Conservation (phyloP, 495 filamentous ascomycete genomes). For the Neurospora sp. region DNA sequence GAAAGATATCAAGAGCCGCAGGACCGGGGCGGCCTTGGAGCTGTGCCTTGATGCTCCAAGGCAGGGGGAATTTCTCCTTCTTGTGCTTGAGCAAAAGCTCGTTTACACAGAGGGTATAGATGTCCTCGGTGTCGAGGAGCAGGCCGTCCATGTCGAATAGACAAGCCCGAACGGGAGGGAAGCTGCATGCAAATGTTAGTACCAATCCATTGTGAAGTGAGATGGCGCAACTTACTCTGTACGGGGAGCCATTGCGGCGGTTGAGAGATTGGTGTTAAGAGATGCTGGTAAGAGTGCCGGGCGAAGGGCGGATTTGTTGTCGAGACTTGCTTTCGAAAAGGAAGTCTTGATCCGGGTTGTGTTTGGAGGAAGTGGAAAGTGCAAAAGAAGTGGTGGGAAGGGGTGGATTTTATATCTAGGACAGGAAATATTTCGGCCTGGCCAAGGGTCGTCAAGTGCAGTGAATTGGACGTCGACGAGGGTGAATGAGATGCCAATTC, state of each 20-base stretch:
- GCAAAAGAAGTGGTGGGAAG: neutral
- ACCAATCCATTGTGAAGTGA: slow-evolving; percentile 5
- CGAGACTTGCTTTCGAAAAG: neutral
- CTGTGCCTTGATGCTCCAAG: slow-evolving; percentile 90
- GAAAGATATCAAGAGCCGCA: slow-evolving; percentile 42
- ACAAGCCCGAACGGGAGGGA: slow-evolving; percentile 77
- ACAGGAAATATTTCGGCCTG: neutral
- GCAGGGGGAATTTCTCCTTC: slow-evolving; percentile 64
- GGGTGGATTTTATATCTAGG: neutral
- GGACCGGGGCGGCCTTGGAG: slow-evolving; percentile 84
- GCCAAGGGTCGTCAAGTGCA: neutral
- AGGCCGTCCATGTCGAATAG: slow-evolving; percentile 99
- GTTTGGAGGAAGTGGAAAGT: neutral
- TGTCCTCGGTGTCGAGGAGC: slow-evolving; percentile 86
- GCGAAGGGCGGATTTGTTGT: neutral
- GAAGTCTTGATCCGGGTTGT: neutral
- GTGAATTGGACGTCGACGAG: neutral
- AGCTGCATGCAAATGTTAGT: slow-evolving; percentile 28
- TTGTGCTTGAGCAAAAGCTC: slow-evolving; percentile 63
- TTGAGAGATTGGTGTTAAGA: neutral
- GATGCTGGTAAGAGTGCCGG: neutral
- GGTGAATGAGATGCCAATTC: neutral
- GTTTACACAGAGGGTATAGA: slow-evolving; percentile 79
- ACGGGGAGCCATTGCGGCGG: slow-evolving; percentile 25
- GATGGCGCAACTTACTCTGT: slow-evolving; percentile 27